Evolutionary conservation across 139 green algal species (phyloP).

Genomic region (Diplosphaera chodatii): DNA sequence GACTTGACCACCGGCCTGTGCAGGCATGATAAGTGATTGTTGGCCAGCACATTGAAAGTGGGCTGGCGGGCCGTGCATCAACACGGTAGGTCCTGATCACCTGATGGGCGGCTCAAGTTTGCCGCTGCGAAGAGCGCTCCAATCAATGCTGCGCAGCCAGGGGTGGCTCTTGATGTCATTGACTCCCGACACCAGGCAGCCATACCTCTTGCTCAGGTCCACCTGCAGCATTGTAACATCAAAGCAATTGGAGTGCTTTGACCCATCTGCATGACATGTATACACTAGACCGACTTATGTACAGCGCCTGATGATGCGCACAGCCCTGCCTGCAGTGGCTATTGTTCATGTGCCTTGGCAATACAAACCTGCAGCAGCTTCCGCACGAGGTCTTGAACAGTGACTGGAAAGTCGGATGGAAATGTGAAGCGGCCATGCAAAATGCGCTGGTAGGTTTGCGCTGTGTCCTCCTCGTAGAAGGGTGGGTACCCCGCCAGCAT

Average conservation of each 20-base stretch:
- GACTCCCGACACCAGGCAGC: conserved; percentile 32
- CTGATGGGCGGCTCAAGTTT: conserved; percentile 33
- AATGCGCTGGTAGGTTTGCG: conserved; percentile 50
- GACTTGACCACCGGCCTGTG: conserved; percentile 37
- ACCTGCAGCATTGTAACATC: no score
- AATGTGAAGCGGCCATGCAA: conserved; percentile 23
- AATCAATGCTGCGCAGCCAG: conserved; percentile 59
- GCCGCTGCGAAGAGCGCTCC: conserved; percentile 5
- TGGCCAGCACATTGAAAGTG: no score
- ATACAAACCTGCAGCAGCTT: conserved; percentile 17
- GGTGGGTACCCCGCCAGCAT: conserved; percentile 74
- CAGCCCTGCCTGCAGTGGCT: no score
- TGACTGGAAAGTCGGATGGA: conserved; percentile 29
- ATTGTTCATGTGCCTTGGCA: no score
- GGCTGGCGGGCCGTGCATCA: no score
- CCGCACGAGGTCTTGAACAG: conserved; percentile 35
- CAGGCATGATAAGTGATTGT: no score
- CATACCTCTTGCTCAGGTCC: conserved; percentile 36
- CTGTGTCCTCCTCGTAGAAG: conserved; percentile 65
- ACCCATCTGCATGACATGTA: no score
- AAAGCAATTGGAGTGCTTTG: no score
- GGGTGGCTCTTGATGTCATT: conserved; percentile 53
- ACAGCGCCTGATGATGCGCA: no score
- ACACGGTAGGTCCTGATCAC: no score
- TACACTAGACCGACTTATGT: no score